A percentile compares a stretch with the other conserved stretches of the same genome.
Conservation (phyloP, 2,329 filamentous ascomycete species). For the Neurospora crassa region DNA sequence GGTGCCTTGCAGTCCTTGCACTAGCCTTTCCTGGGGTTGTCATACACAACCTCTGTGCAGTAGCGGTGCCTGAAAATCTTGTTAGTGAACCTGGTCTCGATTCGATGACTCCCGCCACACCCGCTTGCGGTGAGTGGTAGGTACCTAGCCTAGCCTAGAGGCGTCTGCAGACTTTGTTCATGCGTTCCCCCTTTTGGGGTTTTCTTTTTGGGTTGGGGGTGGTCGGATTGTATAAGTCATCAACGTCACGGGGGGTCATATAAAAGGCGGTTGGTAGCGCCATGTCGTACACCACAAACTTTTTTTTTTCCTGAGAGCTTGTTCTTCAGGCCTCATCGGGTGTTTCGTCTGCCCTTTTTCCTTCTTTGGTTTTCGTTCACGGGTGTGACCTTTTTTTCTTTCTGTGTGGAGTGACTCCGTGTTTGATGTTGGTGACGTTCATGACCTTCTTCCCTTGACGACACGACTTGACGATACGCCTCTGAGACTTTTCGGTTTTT, state of each 20-base stretch:
- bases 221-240: neutral
- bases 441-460: neutral
- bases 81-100: neutral
- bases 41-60: neutral
- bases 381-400: neutral
- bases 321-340: neutral
- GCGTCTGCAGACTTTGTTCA: neutral
- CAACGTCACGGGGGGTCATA: neutral
- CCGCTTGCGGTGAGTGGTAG: neutral
- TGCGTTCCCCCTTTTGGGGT: neutral
- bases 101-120: neutral
- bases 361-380: neutral
- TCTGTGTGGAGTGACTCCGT: neutral
- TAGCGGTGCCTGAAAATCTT: neutral
- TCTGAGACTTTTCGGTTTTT: neutral
- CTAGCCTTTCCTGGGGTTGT: neutral
- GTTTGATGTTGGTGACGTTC: neutral
- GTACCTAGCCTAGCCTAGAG: neutral
- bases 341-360: neutral
- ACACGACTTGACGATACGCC: neutral
- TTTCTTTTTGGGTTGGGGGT: neutral
- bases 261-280: neutral
- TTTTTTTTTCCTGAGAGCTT: neutral
- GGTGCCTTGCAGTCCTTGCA: neutral
- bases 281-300: neutral